Base-by-base conservation (phyloP, 495 filamentous ascomycete species). In the Barbatosphaeria neglecta region DNA sequence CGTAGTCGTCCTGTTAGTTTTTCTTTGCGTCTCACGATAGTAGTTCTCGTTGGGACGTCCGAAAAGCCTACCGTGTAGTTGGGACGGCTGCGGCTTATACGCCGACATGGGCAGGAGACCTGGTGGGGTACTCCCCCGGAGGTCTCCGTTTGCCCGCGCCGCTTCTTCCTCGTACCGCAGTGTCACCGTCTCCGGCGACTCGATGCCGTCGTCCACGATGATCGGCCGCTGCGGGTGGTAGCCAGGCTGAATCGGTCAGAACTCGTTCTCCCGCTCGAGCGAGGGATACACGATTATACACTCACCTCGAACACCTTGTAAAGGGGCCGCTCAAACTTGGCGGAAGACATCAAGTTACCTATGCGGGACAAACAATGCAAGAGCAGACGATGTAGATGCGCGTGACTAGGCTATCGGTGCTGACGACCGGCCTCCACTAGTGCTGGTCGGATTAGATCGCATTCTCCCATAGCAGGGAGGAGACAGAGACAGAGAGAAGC, bases 221-320 rank as follows among this genome's bases (percentile, higher is more conserved):
- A 73, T 70, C 35, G 69, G 66, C 56, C 68, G 60, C 50, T 70
- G 63, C 11, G 64, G 58, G 45, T 69, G 64, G 47, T 67, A 73
- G 49, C 65, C 68, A 53, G 69, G 67, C 69, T 73, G 47, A 25
- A 33, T n/a, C 35, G 25, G 23, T 24, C 9, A 49, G 6, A 13
- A 33, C 39, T 51, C 39, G 51, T 48, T 43, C 25, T 37, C 13
- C 28, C 16, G 1, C 9, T n/a, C 6, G 13, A 4, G 31, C 5
- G 13, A 11, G 15, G 31, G 27, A 10, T 31, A 31, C 31, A 3
- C 11, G 28, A 42, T 18, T n/a, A 7, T 15, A 45, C 45, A 63
- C 70, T 65, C 47, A 74, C 70, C 62, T 73, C 69, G 50, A 65
- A 73, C 53, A 73, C 61, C 63, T 72, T 72, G 53, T 72, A 74